Evolutionary conservation across 768 basidiomycete species (phyloP), one percentile per base, ranked within the genome.

Genomic region (Epithele typhae): DNA sequence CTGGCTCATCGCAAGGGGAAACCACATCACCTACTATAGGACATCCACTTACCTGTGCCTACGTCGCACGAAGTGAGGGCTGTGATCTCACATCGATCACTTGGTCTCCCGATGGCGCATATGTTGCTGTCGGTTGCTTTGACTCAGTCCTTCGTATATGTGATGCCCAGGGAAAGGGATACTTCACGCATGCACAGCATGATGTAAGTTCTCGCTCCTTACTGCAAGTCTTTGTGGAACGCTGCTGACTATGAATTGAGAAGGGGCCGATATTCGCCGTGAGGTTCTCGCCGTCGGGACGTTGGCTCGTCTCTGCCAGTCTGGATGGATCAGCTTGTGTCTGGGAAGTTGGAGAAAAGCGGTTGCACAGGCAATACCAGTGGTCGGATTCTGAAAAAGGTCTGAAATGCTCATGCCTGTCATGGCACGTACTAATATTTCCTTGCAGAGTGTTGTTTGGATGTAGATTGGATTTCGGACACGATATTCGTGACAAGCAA

Each of bases 201-300:
- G 69, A 81, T 76, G 87, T 87, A 68, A 64, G 68, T 37, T 7
- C 25, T 17, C n/a, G 10, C 14, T 14, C 19, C 6, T 35, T 4
- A 23, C 12, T 24, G 19, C 25, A 19, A 36, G 24, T 45, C 7
- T 17, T 1, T 9, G 5, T 27, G n/a, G 25, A 23, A 5, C 18
- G 11, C 22, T 44, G 33, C 51, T 52, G 43, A 52, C 54, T 52
- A 42, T 25, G 40, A 25, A 58, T 43, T 64, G 72, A 67, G 66
- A 71, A 90, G 86, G 87, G 81, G 45, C 84, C 88, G 24, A 82
- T 92, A 62, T 91, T 92, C 59, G 78, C 87, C 35, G 76, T 81
- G 37, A 77, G 79, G 45, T 92, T 92, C 57, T 92, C 88, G 11
- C 78, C 73, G 49, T 75, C 77, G 27, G 87, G 89, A 5, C 74